Conservation (phyloP, 768 basidiomycete genomes). For the Lentinula detonsa region DNA sequence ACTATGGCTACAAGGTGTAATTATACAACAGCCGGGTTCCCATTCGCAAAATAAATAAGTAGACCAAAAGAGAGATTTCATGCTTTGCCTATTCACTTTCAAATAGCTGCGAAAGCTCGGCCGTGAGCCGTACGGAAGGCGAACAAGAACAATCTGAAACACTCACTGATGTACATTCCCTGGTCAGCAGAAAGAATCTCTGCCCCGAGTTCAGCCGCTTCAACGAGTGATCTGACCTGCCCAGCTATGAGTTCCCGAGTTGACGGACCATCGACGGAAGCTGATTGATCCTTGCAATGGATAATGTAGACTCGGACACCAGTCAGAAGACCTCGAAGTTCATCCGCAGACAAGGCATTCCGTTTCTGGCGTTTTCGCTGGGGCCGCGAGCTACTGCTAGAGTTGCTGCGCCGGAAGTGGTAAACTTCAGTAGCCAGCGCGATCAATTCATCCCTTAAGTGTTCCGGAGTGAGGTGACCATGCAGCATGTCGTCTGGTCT, state of each 20-base stretch:
- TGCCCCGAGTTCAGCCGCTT: slow-evolving; percentile 58
- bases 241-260: slow-evolving; percentile 64
- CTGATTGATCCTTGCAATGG: slow-evolving; percentile 80
- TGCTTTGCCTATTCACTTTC: slow-evolving; percentile 22
- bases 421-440: slow-evolving; percentile 62
- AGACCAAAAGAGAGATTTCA: neutral
- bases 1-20: slow-evolving; percentile 33
- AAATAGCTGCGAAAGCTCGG: slow-evolving; percentile 6
- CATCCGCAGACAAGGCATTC: slow-evolving; percentile 32
- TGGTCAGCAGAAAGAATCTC: slow-evolving; percentile 67
- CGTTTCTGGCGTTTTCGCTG: slow-evolving; percentile 30
- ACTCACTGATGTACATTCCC: slow-evolving; percentile 79
- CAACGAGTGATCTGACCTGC: slow-evolving; percentile 64
- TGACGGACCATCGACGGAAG: slow-evolving; percentile 37
- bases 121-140: neutral
- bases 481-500: slow-evolving; percentile 64
- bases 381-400: slow-evolving; percentile 25
- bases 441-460: slow-evolving; percentile 70
- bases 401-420: slow-evolving; percentile 21
- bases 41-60: slow-evolving; percentile 10
- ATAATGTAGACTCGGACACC: slow-evolving; percentile 73
- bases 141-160: neutral
- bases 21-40: slow-evolving; percentile 24
- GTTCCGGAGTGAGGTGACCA: slow-evolving; percentile 83
- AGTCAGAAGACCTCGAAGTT: slow-evolving; percentile 43